Evolutionary conservation across 306 rosid species (phyloP).

Genomic region (Cucumis hystrix): DNA sequence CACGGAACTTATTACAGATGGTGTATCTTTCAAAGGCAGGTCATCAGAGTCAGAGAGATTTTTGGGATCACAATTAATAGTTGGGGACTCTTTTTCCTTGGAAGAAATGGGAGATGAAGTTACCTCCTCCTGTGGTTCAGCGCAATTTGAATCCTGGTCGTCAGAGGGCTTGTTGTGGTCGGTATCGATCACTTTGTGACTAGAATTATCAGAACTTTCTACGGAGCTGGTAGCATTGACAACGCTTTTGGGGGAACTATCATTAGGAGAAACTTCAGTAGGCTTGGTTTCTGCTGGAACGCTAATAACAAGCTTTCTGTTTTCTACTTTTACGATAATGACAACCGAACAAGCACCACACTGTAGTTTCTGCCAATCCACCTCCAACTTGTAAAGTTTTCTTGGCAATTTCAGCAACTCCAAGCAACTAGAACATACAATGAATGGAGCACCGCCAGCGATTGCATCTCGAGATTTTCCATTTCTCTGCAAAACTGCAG

Average conservation of each 20-base stretch:
- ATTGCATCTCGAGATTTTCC: conserved; percentile 15
- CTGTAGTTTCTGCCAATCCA: conserved; percentile 18
- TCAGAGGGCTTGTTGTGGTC: conserved; percentile 9
- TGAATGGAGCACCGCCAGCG: conserved; percentile 37
- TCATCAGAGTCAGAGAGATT: conserved; percentile 10
- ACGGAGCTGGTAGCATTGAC: conserved; percentile 7
- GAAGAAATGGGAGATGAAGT: conserved; percentile 17
- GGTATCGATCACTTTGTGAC: not conserved
- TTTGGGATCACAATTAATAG: not conserved
- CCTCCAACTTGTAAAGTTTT: conserved; percentile 11
- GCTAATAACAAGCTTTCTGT: conserved; percentile 21
- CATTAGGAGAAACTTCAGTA: conserved; percentile 2
- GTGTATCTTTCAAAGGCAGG: not conserved
- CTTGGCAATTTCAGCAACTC: conserved; percentile 34
- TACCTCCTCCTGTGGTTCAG: conserved; percentile 10
- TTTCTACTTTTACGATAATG: conserved; percentile 16
- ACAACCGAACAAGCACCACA: conserved; percentile 43
- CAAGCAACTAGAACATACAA: conserved; percentile 29
- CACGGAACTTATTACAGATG: conserved; percentile 12
- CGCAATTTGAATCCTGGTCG: conserved; percentile 7
- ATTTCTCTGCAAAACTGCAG: conserved; percentile 1
- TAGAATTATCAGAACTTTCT: conserved; percentile 18
- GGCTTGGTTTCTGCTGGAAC: conserved; percentile 13
- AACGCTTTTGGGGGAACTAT: not conserved
- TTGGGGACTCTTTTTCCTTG: conserved; percentile 5